Evolutionary conservation across 1,284 basidiomycete species (phyloP).

Genomic region (Cryptococcus sp.): DNA sequence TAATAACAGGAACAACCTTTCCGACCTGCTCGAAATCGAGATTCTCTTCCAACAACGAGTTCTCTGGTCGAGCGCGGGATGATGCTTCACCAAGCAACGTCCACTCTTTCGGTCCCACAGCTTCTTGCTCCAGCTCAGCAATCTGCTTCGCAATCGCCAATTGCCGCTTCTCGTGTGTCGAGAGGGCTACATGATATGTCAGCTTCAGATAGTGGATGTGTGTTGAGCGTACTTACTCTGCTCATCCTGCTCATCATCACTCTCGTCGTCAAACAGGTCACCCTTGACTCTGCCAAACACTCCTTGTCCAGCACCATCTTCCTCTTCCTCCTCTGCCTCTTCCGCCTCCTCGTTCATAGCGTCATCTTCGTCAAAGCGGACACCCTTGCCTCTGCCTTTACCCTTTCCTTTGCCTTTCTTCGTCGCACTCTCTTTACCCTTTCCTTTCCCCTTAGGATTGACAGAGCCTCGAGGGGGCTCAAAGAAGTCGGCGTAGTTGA

Average conservation of each 20-base stretch:
- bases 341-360: slow-evolving; percentile 31
- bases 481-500: slow-evolving; percentile 64
- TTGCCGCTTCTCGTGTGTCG: slow-evolving; percentile 58
- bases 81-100: slow-evolving; percentile 88
- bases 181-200: slow-evolving; percentile 39
- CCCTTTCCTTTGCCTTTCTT: slow-evolving; percentile 37
- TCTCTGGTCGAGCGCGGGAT: slow-evolving; percentile 78
- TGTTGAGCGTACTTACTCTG: slow-evolving; percentile 30
- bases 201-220: background rate
- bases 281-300: slow-evolving; percentile 58
- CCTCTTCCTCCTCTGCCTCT: slow-evolving; percentile 36
- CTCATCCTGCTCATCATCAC: slow-evolving; percentile 45
- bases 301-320: slow-evolving; percentile 39
- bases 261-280: slow-evolving; percentile 60
- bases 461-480: slow-evolving; percentile 53
- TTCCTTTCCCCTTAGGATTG: slow-evolving; percentile 32
- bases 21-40: slow-evolving; percentile 88
- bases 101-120: slow-evolving; percentile 75
- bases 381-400: slow-evolving; percentile 45
- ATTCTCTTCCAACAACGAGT: slow-evolving; percentile 90
- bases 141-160: slow-evolving; percentile 59
- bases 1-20: slow-evolving; percentile 85
- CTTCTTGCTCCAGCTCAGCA: slow-evolving; percentile 59
- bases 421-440: slow-evolving; percentile 17
- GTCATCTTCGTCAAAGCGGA: slow-evolving; percentile 34